A percentile compares a stretch with the other conserved stretches of the same genome.
These are phyloP conservation scores for Simplicillium aogashimaense DNA, from an alignment of 2,329 filamentous ascomycete genomes.

Conservation along the genomic window DNA sequence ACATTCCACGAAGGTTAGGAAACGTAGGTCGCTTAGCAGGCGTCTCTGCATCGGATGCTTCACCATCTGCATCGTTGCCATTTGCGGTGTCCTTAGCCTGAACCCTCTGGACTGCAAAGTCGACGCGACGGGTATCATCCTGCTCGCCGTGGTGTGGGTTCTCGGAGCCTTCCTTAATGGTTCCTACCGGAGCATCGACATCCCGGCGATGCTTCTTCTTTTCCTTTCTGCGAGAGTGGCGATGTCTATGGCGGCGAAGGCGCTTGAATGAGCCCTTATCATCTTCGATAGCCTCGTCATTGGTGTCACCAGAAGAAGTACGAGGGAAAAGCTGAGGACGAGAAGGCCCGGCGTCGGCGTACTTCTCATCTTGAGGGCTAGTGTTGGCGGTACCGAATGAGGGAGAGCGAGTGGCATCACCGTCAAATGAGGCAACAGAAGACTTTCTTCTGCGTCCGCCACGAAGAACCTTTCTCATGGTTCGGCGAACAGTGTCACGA, in stretches of 20 bases:
- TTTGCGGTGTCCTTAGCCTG: conserved; percentile 5
- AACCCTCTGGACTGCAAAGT: conserved; percentile 36
- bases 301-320: conserved; percentile 24
- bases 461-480: conserved; percentile 66
- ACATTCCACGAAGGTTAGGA: conserved; percentile 46
- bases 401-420: conserved; percentile 26
- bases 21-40: conserved; percentile 32
- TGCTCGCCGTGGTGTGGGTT: conserved; percentile 19
- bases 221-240: conserved; percentile 29
- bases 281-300: conserved; percentile 35
- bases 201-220: conserved; percentile 34
- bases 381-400: conserved; percentile 29
- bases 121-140: conserved; percentile 38
- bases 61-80: conserved; percentile 16
- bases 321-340: conserved; percentile 25
- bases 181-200: conserved; percentile 18
- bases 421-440: conserved; percentile 60
- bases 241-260: conserved; percentile 25
- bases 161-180: conserved; percentile 12
- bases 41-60: conserved; percentile 9
- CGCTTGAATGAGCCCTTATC: conserved; percentile 23
- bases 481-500: conserved; percentile 57
- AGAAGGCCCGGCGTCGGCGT: conserved; percentile 26
- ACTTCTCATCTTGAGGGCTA: conserved; percentile 24
- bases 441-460: conserved; percentile 66